Evolutionary conservation across 345 rosid species (phyloP).

Genomic region (Passiflora organensis): DNA sequence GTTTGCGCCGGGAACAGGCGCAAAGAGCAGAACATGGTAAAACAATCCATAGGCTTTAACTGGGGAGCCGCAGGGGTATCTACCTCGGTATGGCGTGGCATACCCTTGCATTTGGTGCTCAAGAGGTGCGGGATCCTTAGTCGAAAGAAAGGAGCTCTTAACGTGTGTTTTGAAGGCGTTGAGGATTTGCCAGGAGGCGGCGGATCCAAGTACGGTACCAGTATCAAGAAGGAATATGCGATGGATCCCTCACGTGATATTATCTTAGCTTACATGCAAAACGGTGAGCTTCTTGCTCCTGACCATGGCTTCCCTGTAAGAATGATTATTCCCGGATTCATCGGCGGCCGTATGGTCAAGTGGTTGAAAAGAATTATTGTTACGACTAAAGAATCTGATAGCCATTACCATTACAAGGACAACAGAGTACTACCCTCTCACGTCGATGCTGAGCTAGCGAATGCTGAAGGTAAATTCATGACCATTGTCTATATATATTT

Average conservation of each 20-base stretch:
- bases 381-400: slow-evolving; percentile 66
- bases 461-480: slow-evolving; percentile 83
- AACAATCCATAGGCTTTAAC: slow-evolving; percentile 80
- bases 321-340: slow-evolving; percentile 77
- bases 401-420: slow-evolving; percentile 70
- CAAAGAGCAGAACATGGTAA: slow-evolving; percentile 88
- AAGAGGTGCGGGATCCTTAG: slow-evolving; percentile 64
- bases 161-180: slow-evolving; percentile 90
- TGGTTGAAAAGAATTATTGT: slow-evolving; percentile 84
- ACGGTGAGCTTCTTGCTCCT: slow-evolving; percentile 70
- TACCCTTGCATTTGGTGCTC: slow-evolving; percentile 54
- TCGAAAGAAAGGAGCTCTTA: slow-evolving; percentile 55
- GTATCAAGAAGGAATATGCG: slow-evolving; percentile 54
- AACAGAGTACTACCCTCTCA: slow-evolving; percentile 83
- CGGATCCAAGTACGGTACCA: slow-evolving; percentile 89
- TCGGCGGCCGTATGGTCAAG: slow-evolving; percentile 94
- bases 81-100: slow-evolving; percentile 81
- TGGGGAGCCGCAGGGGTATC: slow-evolving; percentile 90
- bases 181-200: slow-evolving; percentile 96
- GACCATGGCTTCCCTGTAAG: slow-evolving; percentile 95
- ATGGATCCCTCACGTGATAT: slow-evolving; percentile 88
- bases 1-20: slow-evolving; percentile 95
- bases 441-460: slow-evolving; percentile 82
- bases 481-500: too few relatives aligned
- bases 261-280: slow-evolving; percentile 88